Base-by-base conservation (phyloP, 441 rosid genomes). In the Capsella rubella region DNA sequence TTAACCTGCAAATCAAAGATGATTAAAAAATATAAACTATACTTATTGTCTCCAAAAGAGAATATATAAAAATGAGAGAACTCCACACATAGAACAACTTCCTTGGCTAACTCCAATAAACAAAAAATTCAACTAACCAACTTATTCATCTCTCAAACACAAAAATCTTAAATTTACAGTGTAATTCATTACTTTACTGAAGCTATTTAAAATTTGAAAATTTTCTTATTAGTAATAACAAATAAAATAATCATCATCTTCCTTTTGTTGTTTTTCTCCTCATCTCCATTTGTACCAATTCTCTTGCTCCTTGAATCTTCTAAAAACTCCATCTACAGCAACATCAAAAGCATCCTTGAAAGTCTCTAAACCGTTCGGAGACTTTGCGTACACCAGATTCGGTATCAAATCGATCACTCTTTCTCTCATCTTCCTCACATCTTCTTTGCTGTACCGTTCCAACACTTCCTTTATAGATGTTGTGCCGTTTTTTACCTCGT, bases 341-440 rank as follows among this genome's bases (percentile, higher is more conserved):
- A 92, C 83, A 76, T 94, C 97, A 14, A 94, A 89, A 2, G 98
- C 97, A 43, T 94, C 98, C 71, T 84, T 91, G 11, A 85, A 78
- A 21, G 65, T 79, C 82, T 81, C 89, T 68, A 89, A 79, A 0
- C 98, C 97, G 25, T 80, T 81, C 10, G 65, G 66, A 31, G 90
- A 78, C 79, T 81, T 84, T 0, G 95, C 87, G 54, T 92, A 94
- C 27, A 94, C 84, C 29, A 90, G 57, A 64, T 82, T 92, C 1
- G 97, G 97, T 70, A 94, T 87, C 35, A 76, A 74, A 4, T 85
- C 89, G 0, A 94, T 87, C 76, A 94, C 97, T 50, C 76, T 89
- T 15, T 90, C 95, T 35, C 97, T 84, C 99, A 94, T 90, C 67
- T 67, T 84, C 66, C 68, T 81, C 47, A 92, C 86, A 4, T 92